Percentiles rank a stretch among this genome's conserved stretches.
Evolutionary conservation across 2,329 filamentous ascomycete genomes (phyloP).

Genomic region (Fusarium pseudocircinatum): DNA sequence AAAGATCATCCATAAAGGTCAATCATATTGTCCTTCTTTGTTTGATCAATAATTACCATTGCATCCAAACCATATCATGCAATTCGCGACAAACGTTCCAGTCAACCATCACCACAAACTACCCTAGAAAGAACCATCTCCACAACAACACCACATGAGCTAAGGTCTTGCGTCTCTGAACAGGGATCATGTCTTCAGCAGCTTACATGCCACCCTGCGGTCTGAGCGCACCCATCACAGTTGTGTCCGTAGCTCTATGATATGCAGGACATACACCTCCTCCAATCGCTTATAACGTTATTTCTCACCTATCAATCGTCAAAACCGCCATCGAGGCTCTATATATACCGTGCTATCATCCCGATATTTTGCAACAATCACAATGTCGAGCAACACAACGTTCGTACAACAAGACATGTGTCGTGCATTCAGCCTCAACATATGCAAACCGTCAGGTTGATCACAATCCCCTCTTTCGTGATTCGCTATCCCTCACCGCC

Average conservation of each 20-base stretch:
- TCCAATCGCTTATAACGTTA: not conserved
- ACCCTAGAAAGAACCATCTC: slow-evolving; percentile 9
- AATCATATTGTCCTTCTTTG: not conserved
- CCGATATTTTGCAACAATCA: not conserved
- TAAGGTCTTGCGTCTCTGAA: not conserved
- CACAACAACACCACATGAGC: slow-evolving; percentile 2
- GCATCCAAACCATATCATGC: not conserved
- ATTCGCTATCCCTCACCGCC: slow-evolving; percentile 28
- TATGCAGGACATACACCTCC: not conserved
- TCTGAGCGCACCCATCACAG: slow-evolving; percentile 20
- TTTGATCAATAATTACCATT: not conserved
- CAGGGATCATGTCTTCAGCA: slow-evolving; percentile 22
- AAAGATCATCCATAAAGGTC: not conserved
- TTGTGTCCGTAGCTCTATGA: not conserved
- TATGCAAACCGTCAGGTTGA: not conserved
- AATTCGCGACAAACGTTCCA: not conserved
- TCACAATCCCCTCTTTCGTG: not conserved
- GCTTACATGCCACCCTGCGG: slow-evolving; percentile 13
- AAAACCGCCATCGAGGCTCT: not conserved
- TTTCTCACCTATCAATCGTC: not conserved
- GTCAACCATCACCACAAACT: not conserved
- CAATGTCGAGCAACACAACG: not conserved
- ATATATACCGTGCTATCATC: not conserved
- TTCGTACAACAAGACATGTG: not conserved
- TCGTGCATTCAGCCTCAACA: slow-evolving; percentile 11